Evolutionary conservation across 352 stramenopile genomes (phyloP).

Genomic region (Globisporangium apiculatum): DNA sequence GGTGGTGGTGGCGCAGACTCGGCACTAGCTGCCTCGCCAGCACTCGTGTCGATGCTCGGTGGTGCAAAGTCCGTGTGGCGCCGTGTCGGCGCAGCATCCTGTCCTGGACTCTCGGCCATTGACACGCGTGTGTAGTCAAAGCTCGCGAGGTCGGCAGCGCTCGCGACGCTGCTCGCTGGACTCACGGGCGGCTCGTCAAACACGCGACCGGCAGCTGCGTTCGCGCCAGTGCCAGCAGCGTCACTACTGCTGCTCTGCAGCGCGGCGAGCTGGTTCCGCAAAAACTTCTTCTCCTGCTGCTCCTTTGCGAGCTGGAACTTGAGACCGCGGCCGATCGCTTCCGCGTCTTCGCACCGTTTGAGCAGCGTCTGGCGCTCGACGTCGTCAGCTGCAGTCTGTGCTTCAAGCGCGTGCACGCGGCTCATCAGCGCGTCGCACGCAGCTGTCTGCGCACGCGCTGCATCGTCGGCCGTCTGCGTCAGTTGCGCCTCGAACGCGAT

Average conservation of each 20-base stretch:
- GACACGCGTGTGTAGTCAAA: conserved; percentile 42
- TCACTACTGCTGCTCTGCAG: conserved; percentile 14
- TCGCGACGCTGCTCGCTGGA: conserved; percentile 33
- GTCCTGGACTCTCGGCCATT: conserved; percentile 15
- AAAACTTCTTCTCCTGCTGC: conserved; percentile 69
- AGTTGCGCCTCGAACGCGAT: conserved; percentile 23
- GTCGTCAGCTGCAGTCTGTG: conserved; percentile 17
- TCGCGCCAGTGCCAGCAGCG: not conserved
- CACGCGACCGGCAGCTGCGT: not conserved
- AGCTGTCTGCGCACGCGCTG: conserved; percentile 16
- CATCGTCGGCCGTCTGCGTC: conserved; percentile 19
- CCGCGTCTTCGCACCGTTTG: conserved; percentile 52
- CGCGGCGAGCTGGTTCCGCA: conserved; percentile 51
- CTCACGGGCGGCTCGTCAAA: conserved; percentile 14
- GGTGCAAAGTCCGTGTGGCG: conserved; percentile 1
- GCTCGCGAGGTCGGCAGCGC: conserved; percentile 41
- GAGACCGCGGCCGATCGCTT: conserved; percentile 57
- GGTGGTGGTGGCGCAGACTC: not conserved
- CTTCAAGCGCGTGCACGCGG: conserved; percentile 26
- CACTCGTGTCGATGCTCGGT: conserved; percentile 4
- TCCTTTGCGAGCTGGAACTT: conserved; percentile 72
- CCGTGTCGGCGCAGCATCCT: not conserved
- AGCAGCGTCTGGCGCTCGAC: conserved; percentile 44
- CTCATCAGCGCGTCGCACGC: conserved; percentile 22
- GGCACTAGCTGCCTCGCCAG: not conserved